phyloP scores from a whole-genome alignment of 2,329 filamentous ascomycete species.

The Cladophialophora carrionii region DNA sequence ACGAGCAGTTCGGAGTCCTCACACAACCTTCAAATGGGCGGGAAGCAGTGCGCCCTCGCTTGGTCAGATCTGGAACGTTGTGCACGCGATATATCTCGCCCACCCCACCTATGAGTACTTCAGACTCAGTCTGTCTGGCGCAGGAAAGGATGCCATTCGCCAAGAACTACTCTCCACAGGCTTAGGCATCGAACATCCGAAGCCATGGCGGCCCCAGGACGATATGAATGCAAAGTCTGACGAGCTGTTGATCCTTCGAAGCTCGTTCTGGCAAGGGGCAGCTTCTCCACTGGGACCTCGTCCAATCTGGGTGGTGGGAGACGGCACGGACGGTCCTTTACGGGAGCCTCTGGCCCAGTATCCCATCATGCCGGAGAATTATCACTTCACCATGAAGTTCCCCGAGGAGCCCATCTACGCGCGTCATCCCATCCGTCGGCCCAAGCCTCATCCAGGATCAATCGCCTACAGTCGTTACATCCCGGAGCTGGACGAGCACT shows the following conservation, averaged over 20 bases:
- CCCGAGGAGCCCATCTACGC: slow-evolving; percentile 56
- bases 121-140: slow-evolving; percentile 43
- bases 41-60: slow-evolving; percentile 42
- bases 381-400: slow-evolving; percentile 46
- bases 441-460: slow-evolving; percentile 71
- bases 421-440: slow-evolving; percentile 70
- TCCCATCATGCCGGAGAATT: slow-evolving; percentile 46
- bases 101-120: slow-evolving; percentile 44
- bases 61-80: slow-evolving; percentile 47
- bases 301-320: slow-evolving; percentile 56
- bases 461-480: slow-evolving; percentile 79
- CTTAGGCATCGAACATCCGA: slow-evolving; percentile 51
- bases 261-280: slow-evolving; percentile 71
- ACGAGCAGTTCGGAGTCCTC: slow-evolving; percentile 37
- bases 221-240: slow-evolving; percentile 25
- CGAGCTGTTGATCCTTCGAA: slow-evolving; percentile 56
- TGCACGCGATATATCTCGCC: slow-evolving; percentile 46
- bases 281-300: slow-evolving; percentile 69
- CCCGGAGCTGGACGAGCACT: slow-evolving; percentile 73
- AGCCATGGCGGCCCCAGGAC: slow-evolving; percentile 41
- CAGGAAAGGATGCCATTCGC: slow-evolving; percentile 38
- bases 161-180: slow-evolving; percentile 45
- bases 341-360: slow-evolving; percentile 50
- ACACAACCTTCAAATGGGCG: slow-evolving; percentile 45
- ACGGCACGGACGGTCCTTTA: slow-evolving; percentile 31